These are phyloP conservation scores for Gautieria morchelliformis DNA, from an alignment of 768 basidiomycete genomes.

Conservation along the genomic window DNA sequence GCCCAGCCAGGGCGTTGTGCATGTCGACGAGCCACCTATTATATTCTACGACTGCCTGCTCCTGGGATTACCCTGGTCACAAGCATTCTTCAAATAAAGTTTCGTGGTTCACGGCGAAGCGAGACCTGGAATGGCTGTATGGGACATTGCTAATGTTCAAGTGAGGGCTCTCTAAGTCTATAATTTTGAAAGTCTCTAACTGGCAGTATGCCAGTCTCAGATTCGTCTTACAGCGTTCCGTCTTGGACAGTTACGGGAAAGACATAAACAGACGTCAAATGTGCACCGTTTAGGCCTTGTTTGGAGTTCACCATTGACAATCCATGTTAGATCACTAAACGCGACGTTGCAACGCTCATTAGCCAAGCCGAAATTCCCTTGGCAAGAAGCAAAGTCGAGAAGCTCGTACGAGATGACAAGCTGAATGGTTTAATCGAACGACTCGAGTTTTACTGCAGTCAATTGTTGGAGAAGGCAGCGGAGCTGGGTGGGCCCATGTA, in stretches of 20 bases:
- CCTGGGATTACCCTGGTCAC: no score
- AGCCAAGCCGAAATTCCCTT: conserved; percentile 49
- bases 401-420: conserved; percentile 52
- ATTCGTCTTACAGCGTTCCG: conserved; percentile 54
- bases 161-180: conserved; percentile 11
- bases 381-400: conserved; percentile 67
- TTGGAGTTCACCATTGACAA: background rate
- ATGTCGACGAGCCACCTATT: no score
- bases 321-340: conserved; percentile 42
- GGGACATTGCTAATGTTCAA: conserved; percentile 25
- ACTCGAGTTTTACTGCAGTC: conserved; percentile 58
- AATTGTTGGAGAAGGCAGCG: conserved; percentile 45
- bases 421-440: conserved; percentile 53
- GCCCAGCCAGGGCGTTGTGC: no score
- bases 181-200: background rate
- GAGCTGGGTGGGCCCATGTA: conserved; percentile 34
- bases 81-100: no score
- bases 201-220: conserved; percentile 36
- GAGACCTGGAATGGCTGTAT: conserved; percentile 14
- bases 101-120: no score
- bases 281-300: background rate
- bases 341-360: conserved; percentile 59
- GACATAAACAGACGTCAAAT: conserved; percentile 34
- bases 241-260: conserved; percentile 61
- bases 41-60: no score